Base-by-base conservation (phyloP, 2,329 filamentous ascomycete genomes). In the Neonectria punicea region DNA sequence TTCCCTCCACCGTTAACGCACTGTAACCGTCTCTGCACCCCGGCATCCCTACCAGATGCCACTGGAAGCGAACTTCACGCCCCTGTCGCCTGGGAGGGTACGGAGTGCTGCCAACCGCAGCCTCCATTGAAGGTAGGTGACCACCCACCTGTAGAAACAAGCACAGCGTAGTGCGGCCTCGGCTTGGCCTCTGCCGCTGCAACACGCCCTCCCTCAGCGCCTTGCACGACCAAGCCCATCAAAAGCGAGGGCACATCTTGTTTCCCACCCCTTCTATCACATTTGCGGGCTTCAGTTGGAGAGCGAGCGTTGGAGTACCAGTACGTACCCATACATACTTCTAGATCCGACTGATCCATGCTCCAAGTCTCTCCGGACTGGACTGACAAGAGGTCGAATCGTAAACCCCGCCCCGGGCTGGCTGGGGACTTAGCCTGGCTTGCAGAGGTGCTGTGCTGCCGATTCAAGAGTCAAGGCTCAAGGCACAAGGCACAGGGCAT, bases 61-160 rank as follows among this genome's bases (percentile, higher is more conserved):
- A 65, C 55, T 68, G 70, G 70, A 67, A 72, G 68, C 66, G 67
- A 72, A 65, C 67, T 53, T 72, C 57, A 58, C 66, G 49, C 59
- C 71, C 64, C 56, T 69, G 67, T 67, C 67, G 59, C 56, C 47
- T 58, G 5, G 59, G n/a, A 58, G 46, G 55, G 51, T 58, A 58
- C 49, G 51, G 50, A 57, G 63, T 70, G 69, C 62, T 63, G 61
- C 66, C 63, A 70, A 57, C 66, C 63, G 66, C 66, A 61, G 68
- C 70, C 66, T 67, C 64, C 58, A 50, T 49, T 18, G 54, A 55
- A 58, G 65, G 58, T 41, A 36, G 65, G 58, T 41, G 28, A 51
- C 53, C 46, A 36, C 46, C 47, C 47, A 58, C 43, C 39, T 30
- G 34, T 22, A 39, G 49, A 57, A 47, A 41, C 54, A 16, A 56